Evolutionary conservation across 768 basidiomycete genomes (phyloP).

Genomic region (Krasilnikovozyma curviuscula): DNA sequence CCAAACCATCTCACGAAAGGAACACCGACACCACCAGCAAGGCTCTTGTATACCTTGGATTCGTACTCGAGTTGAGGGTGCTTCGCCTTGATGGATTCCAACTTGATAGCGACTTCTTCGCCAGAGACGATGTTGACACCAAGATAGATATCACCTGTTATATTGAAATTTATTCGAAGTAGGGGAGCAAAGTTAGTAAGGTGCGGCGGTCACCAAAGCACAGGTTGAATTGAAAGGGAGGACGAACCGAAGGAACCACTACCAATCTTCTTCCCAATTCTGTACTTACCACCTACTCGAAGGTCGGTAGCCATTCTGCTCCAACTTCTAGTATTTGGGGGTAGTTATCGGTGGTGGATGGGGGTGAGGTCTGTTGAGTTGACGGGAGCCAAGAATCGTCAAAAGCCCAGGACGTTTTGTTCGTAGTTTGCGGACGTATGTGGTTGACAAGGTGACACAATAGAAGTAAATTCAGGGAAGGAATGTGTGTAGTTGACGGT

Average conservation of each 20-base stretch:
- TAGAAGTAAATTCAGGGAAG: too few relatives aligned
- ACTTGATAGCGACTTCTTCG: slow-evolving; percentile 98
- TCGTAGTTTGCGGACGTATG: too few relatives aligned
- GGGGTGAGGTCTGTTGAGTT: too few relatives aligned
- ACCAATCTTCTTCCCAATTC: slow-evolving; percentile 14
- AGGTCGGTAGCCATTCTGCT: slow-evolving; percentile 14
- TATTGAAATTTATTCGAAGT: too few relatives aligned
- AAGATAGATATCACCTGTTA: slow-evolving; percentile 86
- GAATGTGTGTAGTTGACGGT: too few relatives aligned
- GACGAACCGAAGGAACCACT: slow-evolving; percentile 11
- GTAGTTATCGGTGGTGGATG: too few relatives aligned
- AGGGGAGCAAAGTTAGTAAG: background rate
- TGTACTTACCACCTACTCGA: slow-evolving; percentile 12
- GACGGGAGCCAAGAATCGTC: too few relatives aligned
- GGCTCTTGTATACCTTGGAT: slow-evolving; percentile 74
- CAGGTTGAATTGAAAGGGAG: background rate
- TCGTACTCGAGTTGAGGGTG: slow-evolving; percentile 94
- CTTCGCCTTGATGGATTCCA: slow-evolving; percentile 98
- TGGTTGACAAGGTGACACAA: too few relatives aligned
- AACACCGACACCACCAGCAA: slow-evolving; percentile 73
- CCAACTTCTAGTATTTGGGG: too few relatives aligned
- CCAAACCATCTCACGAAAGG: slow-evolving; percentile 88
- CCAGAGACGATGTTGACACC: slow-evolving; percentile 99
- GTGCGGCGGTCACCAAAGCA: background rate
- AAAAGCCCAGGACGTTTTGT: too few relatives aligned